Conservation (phyloP, 495 filamentous ascomycete species). For the Collariella sp. region DNA sequence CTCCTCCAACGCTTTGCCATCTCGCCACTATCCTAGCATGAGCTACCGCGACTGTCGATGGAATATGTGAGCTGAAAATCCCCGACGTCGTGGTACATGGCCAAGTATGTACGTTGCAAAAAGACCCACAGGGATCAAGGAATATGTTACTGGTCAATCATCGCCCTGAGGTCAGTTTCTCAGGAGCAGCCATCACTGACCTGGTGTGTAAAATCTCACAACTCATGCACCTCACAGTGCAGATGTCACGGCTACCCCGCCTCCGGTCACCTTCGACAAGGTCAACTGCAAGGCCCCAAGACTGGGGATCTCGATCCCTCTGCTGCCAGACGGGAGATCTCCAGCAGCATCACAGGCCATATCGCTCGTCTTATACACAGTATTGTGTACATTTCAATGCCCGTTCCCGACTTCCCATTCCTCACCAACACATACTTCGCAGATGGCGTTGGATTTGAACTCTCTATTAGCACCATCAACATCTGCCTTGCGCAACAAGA, state of each 20-base stretch:
- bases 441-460: too few relatives aligned
- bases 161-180: background rate
- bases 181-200: background rate
- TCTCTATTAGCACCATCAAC: too few relatives aligned
- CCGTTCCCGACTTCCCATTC: too few relatives aligned
- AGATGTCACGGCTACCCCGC: conserved; percentile 1
- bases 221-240: background rate
- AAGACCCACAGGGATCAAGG: background rate
- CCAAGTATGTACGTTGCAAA: too few relatives aligned
- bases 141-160: background rate
- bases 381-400: too few relatives aligned
- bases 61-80: too few relatives aligned
- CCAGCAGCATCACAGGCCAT: background rate
- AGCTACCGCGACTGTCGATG: too few relatives aligned
- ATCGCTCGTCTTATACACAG: background rate
- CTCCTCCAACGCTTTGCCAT: too few relatives aligned
- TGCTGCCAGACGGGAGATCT: background rate
- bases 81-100: too few relatives aligned
- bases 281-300: background rate
- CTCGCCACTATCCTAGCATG: too few relatives aligned
- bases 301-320: background rate
- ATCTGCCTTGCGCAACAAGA: too few relatives aligned
- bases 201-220: background rate
- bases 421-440: too few relatives aligned
- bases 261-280: background rate